Evolutionary conservation across 2,329 filamentous ascomycete genomes (phyloP).

Genomic region (Aspergillus uvarum): DNA sequence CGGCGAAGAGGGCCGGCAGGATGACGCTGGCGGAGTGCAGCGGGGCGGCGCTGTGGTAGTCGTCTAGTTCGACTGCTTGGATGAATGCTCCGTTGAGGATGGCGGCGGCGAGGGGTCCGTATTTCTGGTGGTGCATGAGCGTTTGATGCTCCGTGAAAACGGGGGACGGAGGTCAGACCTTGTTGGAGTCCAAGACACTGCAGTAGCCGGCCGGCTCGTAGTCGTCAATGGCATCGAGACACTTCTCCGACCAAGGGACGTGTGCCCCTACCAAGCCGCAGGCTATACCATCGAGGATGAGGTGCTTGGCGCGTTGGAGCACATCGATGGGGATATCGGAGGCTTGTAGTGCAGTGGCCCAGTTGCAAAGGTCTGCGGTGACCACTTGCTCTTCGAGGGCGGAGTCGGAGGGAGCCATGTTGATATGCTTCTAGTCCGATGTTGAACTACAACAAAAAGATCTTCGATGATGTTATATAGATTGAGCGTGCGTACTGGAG

Average conservation of each 20-base stretch:
- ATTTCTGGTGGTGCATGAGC: background rate
- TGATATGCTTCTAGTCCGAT: too few relatives aligned
- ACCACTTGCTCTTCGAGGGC: background rate
- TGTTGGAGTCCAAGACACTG: conserved; percentile 16
- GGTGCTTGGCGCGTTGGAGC: conserved; percentile 40
- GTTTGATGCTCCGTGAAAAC: background rate
- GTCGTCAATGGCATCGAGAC: conserved; percentile 30
- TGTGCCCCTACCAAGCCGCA: conserved; percentile 44
- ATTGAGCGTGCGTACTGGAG: too few relatives aligned
- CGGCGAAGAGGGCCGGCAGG: conserved; percentile 44
- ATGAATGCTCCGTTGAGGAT: conserved; percentile 47
- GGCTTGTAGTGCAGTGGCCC: conserved; percentile 10
- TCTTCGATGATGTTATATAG: too few relatives aligned
- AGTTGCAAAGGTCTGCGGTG: conserved; percentile 10
- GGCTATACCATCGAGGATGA: conserved; percentile 46
- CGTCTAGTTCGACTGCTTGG: conserved; percentile 48
- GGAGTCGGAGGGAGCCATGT: too few relatives aligned
- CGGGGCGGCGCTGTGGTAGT: conserved; percentile 45
- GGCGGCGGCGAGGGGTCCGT: conserved; percentile 41
- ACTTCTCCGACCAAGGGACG: conserved; percentile 43
- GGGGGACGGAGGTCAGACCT: conserved; percentile 4
- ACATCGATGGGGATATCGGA: conserved; percentile 35
- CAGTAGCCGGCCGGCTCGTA: conserved; percentile 34
- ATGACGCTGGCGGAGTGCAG: conserved; percentile 42
- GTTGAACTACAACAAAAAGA: too few relatives aligned